phyloP scores from a whole-genome alignment of 2,329 filamentous ascomycete species.

The Neopestalotiopsis rosae region DNA sequence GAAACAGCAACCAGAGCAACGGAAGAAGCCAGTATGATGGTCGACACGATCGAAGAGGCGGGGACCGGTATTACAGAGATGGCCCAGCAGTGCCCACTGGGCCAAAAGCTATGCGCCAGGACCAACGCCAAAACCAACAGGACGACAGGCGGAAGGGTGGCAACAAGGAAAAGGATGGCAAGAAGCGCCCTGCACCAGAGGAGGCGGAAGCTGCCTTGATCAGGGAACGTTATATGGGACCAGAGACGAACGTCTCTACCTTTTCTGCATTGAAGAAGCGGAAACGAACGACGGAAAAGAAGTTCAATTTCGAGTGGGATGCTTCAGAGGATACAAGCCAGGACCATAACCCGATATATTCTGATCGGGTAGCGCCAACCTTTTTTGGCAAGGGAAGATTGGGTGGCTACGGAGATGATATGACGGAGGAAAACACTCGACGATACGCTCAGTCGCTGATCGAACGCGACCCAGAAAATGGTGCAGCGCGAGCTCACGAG shows the following conservation, averaged over 20 bases:
- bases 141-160: constrained; percentile 33
- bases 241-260: constrained; percentile 79
- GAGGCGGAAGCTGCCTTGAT: constrained; percentile 77
- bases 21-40: constrained; percentile 26
- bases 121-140: constrained; percentile 51
- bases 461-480: constrained; percentile 77
- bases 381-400: constrained; percentile 57
- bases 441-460: constrained; percentile 73
- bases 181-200: constrained; percentile 44
- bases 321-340: constrained; percentile 88
- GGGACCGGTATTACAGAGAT: constrained; percentile 28
- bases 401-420: constrained; percentile 58
- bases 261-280: constrained; percentile 98
- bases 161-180: constrained; percentile 44
- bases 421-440: constrained; percentile 58
- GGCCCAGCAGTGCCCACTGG: constrained; percentile 65
- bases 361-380: constrained; percentile 67
- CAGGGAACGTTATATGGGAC: constrained; percentile 87
- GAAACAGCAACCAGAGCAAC: constrained; percentile 18
- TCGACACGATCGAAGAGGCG: constrained; percentile 33
- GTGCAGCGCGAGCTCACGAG: constrained; percentile 75
- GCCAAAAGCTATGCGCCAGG: constrained; percentile 69
- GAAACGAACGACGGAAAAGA: constrained; percentile 89
- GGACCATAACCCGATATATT: constrained; percentile 83
- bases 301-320: constrained; percentile 99